A percentile compares a stretch with the other conserved stretches of the same genome.
These are phyloP conservation scores for Metschnikowia hibisci DNA, from an alignment of 805 yeast genomes.

Conservation along the genomic window DNA sequence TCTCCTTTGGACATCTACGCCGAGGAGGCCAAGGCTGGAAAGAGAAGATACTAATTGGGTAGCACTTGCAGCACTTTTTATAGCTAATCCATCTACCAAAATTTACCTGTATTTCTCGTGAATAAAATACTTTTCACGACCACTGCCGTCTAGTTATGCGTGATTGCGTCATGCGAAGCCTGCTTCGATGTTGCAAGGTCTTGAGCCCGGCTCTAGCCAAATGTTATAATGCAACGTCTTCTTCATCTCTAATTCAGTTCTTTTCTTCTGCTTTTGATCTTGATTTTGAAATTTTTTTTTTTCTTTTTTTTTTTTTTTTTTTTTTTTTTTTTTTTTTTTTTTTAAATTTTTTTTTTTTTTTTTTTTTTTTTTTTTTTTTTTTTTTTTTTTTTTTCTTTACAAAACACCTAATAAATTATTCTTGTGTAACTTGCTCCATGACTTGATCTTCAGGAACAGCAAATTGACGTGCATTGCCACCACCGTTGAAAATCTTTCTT, in stretches of 20 bases:
- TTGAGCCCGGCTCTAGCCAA: background rate
- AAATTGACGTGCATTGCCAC: conserved; percentile 49
- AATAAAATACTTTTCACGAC: no score
- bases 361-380: conserved; percentile 7
- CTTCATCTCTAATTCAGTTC: background rate
- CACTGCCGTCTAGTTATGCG: background rate
- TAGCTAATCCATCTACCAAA: conserved; percentile 5
- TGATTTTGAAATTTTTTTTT: background rate
- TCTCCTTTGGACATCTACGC: conserved; percentile 96
- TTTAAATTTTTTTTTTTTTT: conserved; percentile 1
- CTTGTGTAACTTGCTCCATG: conserved; percentile 61
- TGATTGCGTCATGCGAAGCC: background rate
- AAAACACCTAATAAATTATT: conserved; percentile 7
- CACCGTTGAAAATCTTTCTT: conserved; percentile 18
- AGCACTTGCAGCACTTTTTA: conserved; percentile 1
- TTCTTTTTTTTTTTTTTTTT: background rate
- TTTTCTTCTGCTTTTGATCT: background rate
- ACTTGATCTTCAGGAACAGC: conserved; percentile 75
- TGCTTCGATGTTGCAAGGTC: background rate
- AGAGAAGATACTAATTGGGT: conserved; percentile 65
- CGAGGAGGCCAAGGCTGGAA: conserved; percentile 63
- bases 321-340: conserved; percentile 2
- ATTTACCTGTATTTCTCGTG: background rate
- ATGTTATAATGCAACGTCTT: background rate
- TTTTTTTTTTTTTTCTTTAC: conserved; percentile 13